Base-by-base conservation (phyloP, 23 red algal species). In the Gracilaria gracilis region DNA sequence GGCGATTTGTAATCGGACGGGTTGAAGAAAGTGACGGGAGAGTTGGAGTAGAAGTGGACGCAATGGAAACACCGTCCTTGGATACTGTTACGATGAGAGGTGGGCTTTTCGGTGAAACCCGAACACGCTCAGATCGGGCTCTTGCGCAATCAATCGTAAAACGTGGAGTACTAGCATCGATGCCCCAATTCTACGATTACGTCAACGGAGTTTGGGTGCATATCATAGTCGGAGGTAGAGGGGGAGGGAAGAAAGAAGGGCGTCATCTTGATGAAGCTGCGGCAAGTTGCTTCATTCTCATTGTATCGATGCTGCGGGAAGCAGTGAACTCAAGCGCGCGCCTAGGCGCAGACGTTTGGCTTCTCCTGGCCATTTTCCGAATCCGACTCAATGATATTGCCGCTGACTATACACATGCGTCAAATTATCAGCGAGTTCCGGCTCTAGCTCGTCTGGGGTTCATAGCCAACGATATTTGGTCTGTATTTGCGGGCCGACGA, bases 211-310 rank as follows among this genome's bases (percentile, higher is more conserved):
- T 83, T 36, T 83, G 80, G 80, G 15, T 40, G 37, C 50, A 83
- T 32, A 83, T 83, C 9, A 83, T 83, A 19, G 48, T n/a, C 1
- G 80, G 57, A 17, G 21, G 24, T n/a, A 31, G 23, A 61, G 36
- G 80, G 19, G 80, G 80, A 59, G 9, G 57, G 13, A 35, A 64
- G 4, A 21, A 61, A 29, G 80, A 83, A 61, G 80, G 80, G 6
- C 21, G 36, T 50, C 50, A 62, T 0, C 50, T 83, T 39, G 80
- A 83, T 57, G 80, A 83, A 65, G 57, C 80, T 40, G 54, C 80
- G 17, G 80, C 80, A 17, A 83, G 80, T 35, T 83, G 80, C 57
- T 83, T 83, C 53, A 50, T 83, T 57, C 57, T 83, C 8, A 83
- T 83, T 65, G 53, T 40, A 19, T 61, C 57, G 8, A 61, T 83